Base-by-base conservation (phyloP, 768 basidiomycete genomes). In the Phallus indusiatus region DNA sequence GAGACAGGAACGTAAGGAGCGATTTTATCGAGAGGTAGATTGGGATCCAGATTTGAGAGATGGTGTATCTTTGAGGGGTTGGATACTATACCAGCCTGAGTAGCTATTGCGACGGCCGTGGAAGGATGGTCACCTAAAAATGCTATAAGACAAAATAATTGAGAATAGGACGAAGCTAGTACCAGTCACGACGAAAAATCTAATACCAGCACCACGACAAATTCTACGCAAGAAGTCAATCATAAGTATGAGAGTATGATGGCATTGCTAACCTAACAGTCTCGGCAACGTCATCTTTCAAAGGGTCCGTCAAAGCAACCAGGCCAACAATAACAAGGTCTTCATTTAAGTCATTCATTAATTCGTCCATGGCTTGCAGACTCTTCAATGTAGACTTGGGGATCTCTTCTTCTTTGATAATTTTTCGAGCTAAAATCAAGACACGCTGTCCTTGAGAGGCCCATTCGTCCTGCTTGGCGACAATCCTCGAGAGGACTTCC, bases 141-240 rank as follows among this genome's bases (percentile, higher is more conserved):
- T n/a, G 18, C 17, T 14, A 20, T 42, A 10, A 42, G 33, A 36
- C 55, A 2, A 16, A 55, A 7, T n/a, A 28, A 42, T 17, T 37
- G 20, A 3, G 51, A 54, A 18, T 51, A 56, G 20, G 37, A 50
- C 2, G 57, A 63, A 7, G 7, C 28, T 28, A 28, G 28, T 58
- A 71, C 78, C 78, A 10, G 80, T 81, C 57, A 86, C 81, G 73
- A 86, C 81, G 64, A 79, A 78, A 65, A 85, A 81, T 11, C 83
- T 75, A 51, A 85, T 80, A 5, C 82, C 82, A 8, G 83, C 84
- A 14, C 75, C 65, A 22, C 81, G 76, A 62, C 78, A 78, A n/a
- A 73, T 65, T 7, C 73, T 72, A 28, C 34, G 33, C 7, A 37
- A 8, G n/a, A n/a, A 35, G 36, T 28, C 48, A 20, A 48, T 18